Conservation (phyloP, 306 rosid genomes). For the Fragaria nilgerrensis region DNA sequence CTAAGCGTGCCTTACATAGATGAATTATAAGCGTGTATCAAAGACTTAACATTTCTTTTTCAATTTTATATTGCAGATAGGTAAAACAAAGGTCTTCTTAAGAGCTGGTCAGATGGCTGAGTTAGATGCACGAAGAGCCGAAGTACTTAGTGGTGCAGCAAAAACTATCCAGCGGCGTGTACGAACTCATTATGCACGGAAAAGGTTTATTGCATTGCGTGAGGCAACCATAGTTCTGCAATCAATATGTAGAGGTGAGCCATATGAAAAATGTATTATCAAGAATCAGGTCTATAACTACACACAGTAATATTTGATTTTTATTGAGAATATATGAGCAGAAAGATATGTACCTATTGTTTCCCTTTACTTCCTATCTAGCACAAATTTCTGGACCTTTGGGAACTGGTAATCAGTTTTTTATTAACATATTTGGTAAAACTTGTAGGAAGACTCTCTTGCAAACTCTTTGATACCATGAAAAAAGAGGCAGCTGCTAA, state of each 20-base stretch:
- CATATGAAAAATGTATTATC: conserved; percentile 25
- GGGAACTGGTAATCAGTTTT: neutral
- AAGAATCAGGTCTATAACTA: conserved; percentile 21
- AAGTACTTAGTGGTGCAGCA: conserved; percentile 79
- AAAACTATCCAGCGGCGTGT: conserved; percentile 79
- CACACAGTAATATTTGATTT: conserved; percentile 3
- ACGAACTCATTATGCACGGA: conserved; percentile 76
- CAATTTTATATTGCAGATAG: conserved; percentile 63
- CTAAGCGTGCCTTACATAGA: conserved; percentile 1
- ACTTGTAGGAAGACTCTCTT: conserved; percentile 76
- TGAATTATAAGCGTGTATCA: neutral
- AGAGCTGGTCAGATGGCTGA: conserved; percentile 99
- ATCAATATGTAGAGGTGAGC: conserved; percentile 84
- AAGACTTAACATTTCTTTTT: conserved; percentile 8
- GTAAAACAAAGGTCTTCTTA: conserved; percentile 88
- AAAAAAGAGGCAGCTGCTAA: conserved; percentile 72
- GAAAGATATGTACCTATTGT: neutral
- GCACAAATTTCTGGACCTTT: neutral
- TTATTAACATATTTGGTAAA: conserved; percentile 13
- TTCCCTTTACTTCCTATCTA: neutral
- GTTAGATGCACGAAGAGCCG: conserved; percentile 85
- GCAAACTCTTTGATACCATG: conserved; percentile 59
- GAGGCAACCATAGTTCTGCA: conserved; percentile 62
- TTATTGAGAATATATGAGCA: neutral
- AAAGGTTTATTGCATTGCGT: conserved; percentile 73